Evolutionary conservation across 2,329 filamentous ascomycete species (phyloP).

Genomic region (Sporothrix pseudoabietina): DNA sequence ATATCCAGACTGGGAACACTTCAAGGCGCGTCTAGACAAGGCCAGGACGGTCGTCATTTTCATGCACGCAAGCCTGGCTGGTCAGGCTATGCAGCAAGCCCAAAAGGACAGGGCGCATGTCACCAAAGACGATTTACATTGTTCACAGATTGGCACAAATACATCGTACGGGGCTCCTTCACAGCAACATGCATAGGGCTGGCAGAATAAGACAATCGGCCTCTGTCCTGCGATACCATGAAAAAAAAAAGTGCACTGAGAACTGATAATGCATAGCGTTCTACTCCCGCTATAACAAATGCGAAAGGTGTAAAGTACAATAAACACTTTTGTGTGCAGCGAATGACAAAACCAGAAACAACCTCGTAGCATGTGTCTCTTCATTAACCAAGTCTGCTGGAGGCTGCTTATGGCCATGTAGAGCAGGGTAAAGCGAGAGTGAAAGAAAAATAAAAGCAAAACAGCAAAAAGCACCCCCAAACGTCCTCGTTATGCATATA

Average conservation of each 20-base stretch:
- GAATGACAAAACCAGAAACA: not conserved
- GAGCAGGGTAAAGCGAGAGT: not conserved
- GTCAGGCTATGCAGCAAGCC: not conserved
- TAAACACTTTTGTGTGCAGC: not conserved
- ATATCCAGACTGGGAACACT: not conserved
- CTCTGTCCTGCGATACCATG: not conserved
- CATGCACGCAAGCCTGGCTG: not conserved
- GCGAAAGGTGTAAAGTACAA: too few relatives aligned
- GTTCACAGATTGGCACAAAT: too few relatives aligned
- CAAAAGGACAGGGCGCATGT: too few relatives aligned
- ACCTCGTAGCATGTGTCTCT: not conserved
- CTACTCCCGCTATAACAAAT: not conserved
- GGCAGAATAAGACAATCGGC: not conserved
- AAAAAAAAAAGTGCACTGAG: not conserved
- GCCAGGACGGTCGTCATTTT: too few relatives aligned
- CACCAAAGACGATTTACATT: too few relatives aligned
- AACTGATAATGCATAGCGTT: not conserved
- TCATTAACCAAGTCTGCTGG: not conserved
- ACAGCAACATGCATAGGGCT: too few relatives aligned
- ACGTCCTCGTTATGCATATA: conserved; percentile 15
- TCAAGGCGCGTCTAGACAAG: too few relatives aligned
- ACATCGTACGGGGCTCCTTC: too few relatives aligned
- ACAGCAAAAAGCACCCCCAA: not conserved
- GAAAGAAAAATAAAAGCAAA: not conserved
- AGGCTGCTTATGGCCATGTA: not conserved